Percentiles rank a stretch among this genome's conserved stretches.
phyloP scores from a whole-genome alignment of 2,329 filamentous ascomycete genomes.

The Fusarium sp. region DNA sequence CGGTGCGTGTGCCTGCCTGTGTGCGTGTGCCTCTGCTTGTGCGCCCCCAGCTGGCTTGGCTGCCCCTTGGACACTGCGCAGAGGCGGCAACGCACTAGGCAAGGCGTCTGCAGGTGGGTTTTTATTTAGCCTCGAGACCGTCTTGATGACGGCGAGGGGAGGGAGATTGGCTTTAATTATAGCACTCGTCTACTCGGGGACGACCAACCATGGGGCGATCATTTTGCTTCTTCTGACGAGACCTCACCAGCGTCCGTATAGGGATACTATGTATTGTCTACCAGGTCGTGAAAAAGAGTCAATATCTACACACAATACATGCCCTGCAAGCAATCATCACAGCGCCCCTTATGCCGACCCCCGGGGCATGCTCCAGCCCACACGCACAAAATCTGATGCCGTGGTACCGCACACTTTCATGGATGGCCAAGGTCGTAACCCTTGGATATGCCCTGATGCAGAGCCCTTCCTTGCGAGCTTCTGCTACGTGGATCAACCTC shows the following conservation, averaged over 20 bases:
- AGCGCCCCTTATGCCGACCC: conserved; percentile 30
- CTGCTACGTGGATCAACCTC: conserved; percentile 32
- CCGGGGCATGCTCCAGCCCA: conserved; percentile 6
- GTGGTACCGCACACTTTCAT: conserved; percentile 10
- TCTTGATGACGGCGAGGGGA: conserved; percentile 27
- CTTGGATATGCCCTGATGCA: conserved; percentile 6
- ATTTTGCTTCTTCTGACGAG: not conserved
- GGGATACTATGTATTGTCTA: not conserved
- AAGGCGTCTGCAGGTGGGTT: conserved; percentile 29
- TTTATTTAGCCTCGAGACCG: conserved; percentile 27
- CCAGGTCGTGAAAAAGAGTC: not conserved
- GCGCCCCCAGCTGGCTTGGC: not conserved
- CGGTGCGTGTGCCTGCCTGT: not conserved
- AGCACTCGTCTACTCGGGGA: conserved; percentile 1
- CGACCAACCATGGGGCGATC: conserved; percentile 8
- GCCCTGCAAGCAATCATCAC: conserved; percentile 3
- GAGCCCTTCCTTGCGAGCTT: conserved; percentile 11
- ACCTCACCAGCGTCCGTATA: not conserved
- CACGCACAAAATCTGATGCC: conserved; percentile 9
- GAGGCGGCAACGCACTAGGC: conserved; percentile 28
- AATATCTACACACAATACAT: conserved; percentile 2
- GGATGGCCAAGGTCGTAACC: conserved; percentile 19
- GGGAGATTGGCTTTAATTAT: conserved; percentile 20
- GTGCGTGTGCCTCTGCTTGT: conserved; percentile 3
- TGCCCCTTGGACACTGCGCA: conserved; percentile 28